Evolutionary conservation across 2,329 filamentous ascomycete species (phyloP), one percentile per base, ranked within the genome.

Genomic region (Metarhizium brunneum): DNA sequence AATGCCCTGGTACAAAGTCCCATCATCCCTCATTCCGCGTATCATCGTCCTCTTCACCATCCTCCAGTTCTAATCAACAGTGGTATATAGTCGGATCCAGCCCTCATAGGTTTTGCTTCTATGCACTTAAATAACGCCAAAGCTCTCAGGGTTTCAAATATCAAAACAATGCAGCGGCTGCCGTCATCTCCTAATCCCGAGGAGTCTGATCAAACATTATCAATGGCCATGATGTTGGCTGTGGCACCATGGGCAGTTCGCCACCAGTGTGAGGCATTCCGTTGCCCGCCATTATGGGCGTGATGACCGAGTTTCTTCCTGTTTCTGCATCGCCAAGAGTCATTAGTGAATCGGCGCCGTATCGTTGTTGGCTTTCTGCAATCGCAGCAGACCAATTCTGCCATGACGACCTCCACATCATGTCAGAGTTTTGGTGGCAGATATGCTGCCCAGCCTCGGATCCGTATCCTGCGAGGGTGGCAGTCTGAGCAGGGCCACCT

Each of bases 311-410:
- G 25, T 43, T 48, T 32, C 54, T 42, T 4, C 51, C 32, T 13
- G 20, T 25, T 14, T 47, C 40, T 18, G 54, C 68, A 18, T 66
- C 67, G 2, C 75, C 76, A 3, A 81, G 67, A 1, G 73, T 76
- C 59, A 81, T 66, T 13, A 81, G 66, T 14, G 77, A 73, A 49
- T 70, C 76, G 32, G 77, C 77, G 57, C 74, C 76, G 64, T 76
- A 80, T 29, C 75, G 71, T 48, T 79, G 76, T 56, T 78, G 75
- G 38, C 66, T 75, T 59, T 78, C 74, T 38, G 74, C 71, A 32
- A 82, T 75, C 54, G 77, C 76, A 0, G 73, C 71, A 8, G 77
- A 76, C 79, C 79, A 82, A 65, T 81, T 76, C 16, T 78, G 73
- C 79, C 79, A 82, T 0, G 76, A 71, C 57, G 76, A 80, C 7